Percentiles rank a stretch among this genome's conserved stretches.
Conservation (phyloP, 768 basidiomycete species). For the Pilatotrama ljubarskyi region DNA sequence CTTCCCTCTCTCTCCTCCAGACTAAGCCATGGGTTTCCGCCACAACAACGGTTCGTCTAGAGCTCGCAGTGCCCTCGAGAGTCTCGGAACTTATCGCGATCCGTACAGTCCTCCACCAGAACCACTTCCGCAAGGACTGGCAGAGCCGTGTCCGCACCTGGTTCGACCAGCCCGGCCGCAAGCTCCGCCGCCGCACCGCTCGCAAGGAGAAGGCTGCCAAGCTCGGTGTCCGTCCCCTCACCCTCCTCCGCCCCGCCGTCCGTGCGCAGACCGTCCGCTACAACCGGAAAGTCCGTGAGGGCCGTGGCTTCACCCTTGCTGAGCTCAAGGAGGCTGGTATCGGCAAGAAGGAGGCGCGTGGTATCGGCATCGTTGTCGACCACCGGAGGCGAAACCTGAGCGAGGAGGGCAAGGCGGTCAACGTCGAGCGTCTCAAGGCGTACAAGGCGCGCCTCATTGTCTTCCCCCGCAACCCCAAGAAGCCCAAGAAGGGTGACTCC, state of each 20-base stretch:
- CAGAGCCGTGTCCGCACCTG: constrained; percentile 94
- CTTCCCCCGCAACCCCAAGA: constrained; percentile 94
- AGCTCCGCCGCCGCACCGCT: constrained; percentile 90
- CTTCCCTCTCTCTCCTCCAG: constrained; percentile 31
- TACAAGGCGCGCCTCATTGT: constrained; percentile 94
- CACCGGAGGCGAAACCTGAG: constrained; percentile 95
- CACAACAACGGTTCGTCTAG: constrained; percentile 71
- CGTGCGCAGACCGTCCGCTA: constrained; percentile 96
- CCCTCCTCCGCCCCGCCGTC: constrained; percentile 94
- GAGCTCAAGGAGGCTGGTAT: constrained; percentile 98
- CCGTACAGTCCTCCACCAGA: constrained; percentile 76
- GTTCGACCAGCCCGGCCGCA: constrained; percentile 99
- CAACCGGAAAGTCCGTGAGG: constrained; percentile 96
- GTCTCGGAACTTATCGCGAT: not conserved
- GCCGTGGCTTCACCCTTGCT: constrained; percentile 91
- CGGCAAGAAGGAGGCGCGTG: constrained; percentile 88
- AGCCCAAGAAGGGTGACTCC: constrained; percentile 95
- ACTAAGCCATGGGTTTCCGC: constrained; percentile 71
- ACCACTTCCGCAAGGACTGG: constrained; percentile 99
- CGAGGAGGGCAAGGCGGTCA: constrained; percentile 94
- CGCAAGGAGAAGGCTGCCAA: constrained; percentile 88
- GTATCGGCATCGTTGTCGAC: constrained; percentile 94
- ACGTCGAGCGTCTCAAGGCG: constrained; percentile 90
- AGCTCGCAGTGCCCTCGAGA: not conserved
- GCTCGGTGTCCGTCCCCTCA: constrained; percentile 89